These are phyloP conservation scores for Hirsutella minnesotensis DNA, from an alignment of 2,329 filamentous ascomycete genomes.

Conservation along the genomic window DNA sequence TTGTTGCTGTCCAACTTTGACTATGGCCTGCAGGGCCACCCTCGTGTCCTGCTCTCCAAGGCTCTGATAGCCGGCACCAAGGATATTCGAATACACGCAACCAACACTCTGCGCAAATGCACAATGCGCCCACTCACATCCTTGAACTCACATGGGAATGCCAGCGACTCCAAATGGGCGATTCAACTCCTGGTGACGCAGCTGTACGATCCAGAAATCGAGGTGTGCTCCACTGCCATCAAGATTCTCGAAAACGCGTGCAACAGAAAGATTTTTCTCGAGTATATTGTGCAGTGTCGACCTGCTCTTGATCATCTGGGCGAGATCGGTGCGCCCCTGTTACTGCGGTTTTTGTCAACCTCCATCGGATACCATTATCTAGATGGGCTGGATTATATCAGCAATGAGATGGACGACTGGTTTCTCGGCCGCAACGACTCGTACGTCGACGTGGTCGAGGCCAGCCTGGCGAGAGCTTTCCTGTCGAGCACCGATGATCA, in stretches of 20 bases:
- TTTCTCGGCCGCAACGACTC: conserved; percentile 92
- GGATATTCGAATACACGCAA: conserved; percentile 81
- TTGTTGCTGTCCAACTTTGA: conserved; percentile 84
- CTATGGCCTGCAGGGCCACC: conserved; percentile 78
- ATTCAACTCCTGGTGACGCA: conserved; percentile 96
- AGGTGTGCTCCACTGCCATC: conserved; percentile 90
- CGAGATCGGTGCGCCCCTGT: conserved; percentile 86
- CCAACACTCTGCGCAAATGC: conserved; percentile 77
- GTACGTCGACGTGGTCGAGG: conserved; percentile 91
- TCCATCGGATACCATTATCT: conserved; percentile 97
- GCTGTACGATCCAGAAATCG: conserved; percentile 91
- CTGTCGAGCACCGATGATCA: conserved; percentile 50
- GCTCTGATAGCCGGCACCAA: conserved; percentile 86
- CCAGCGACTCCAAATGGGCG: conserved; percentile 80
- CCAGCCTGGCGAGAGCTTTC: conserved; percentile 82
- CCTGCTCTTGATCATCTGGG: conserved; percentile 90
- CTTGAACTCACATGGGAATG: conserved; percentile 21
- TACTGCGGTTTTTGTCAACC: conserved; percentile 86
- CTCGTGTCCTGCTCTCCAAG: conserved; percentile 85
- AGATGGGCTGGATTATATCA: conserved; percentile 95
- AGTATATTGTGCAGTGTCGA: conserved; percentile 93
- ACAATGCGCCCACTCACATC: conserved; percentile 43
- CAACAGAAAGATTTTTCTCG: conserved; percentile 79
- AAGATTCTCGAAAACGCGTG: conserved; percentile 97
- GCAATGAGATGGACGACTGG: conserved; percentile 99